Evolutionary conservation across 805 yeast species (phyloP).

Genomic region (Cyberlindnera xishuangbannaensis): DNA sequence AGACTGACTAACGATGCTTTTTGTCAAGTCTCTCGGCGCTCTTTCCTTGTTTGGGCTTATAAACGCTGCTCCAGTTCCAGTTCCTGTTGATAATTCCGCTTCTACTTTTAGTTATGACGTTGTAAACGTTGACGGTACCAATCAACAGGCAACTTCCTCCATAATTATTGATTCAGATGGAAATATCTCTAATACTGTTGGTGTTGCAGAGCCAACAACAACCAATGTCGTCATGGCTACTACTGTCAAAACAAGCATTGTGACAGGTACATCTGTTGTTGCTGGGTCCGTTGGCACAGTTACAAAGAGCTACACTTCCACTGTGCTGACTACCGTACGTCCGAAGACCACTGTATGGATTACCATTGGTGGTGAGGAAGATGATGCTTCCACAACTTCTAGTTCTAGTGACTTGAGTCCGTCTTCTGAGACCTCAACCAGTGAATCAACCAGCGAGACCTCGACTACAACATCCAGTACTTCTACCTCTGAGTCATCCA

Average conservation of each 20-base stretch:
- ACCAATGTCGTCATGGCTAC: conserved; percentile 10
- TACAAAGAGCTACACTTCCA: conserved; percentile 20
- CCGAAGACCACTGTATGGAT: conserved; percentile 23
- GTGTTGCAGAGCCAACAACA: conserved; percentile 21
- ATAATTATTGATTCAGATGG: conserved; percentile 15
- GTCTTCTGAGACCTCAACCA: too few relatives aligned
- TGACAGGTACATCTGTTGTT: conserved; percentile 15
- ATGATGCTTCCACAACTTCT: too few relatives aligned
- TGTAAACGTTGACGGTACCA: conserved; percentile 26
- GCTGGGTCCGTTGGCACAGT: conserved; percentile 7
- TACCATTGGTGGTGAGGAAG: too few relatives aligned
- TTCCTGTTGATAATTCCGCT: conserved; percentile 9
- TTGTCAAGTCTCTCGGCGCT: conserved; percentile 20
- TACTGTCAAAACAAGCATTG: conserved; percentile 2
- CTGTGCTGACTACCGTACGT: conserved; percentile 18
- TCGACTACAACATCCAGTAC: conserved; percentile 10
- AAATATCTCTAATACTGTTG: conserved; percentile 12
- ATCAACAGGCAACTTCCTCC: conserved; percentile 21
- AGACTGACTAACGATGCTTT: conserved; percentile 16
- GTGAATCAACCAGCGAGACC: too few relatives aligned
- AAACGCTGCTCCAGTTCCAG: conserved; percentile 18
- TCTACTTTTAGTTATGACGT: conserved; percentile 22
- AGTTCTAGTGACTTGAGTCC: too few relatives aligned
- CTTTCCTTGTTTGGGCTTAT: conserved; percentile 18
- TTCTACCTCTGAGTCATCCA: conserved; percentile 3